phyloP scores from a whole-genome alignment of 2,329 filamentous ascomycete genomes.

The Chaetomium globosum region DNA sequence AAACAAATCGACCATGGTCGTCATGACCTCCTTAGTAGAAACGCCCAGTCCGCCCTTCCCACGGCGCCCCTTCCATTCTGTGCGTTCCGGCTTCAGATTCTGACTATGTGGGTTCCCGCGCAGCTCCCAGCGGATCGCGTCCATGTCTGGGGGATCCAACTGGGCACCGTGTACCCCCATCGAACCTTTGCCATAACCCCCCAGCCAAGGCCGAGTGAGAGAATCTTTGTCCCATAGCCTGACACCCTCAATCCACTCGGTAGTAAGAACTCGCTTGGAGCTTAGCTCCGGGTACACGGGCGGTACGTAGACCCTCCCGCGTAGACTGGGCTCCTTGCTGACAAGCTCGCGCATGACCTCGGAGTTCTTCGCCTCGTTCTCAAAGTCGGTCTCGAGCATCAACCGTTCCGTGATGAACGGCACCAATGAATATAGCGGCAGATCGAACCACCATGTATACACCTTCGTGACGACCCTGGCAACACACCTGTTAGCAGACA shows the following conservation, averaged over 20 bases:
- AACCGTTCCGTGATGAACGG: conserved; percentile 93
- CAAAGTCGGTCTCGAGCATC: conserved; percentile 89
- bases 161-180: conserved; percentile 72
- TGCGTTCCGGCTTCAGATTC: conserved; percentile 76
- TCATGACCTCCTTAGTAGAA: conserved; percentile 84
- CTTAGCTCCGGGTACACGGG: conserved; percentile 80
- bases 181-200: conserved; percentile 73
- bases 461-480: conserved; percentile 73
- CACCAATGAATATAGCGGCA: conserved; percentile 88
- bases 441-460: conserved; percentile 85
- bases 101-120: conserved; percentile 58
- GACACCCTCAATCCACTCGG: conserved; percentile 97
- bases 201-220: conserved; percentile 76
- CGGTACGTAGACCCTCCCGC: conserved; percentile 84
- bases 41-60: conserved; percentile 82
- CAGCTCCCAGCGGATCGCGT: conserved; percentile 49
- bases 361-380: conserved; percentile 86
- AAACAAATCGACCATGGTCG: conserved; percentile 94
- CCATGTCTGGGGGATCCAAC: conserved; percentile 56
- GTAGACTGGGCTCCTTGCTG: conserved; percentile 71
- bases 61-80: conserved; percentile 72
- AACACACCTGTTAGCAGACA: conserved; percentile 9
- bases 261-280: conserved; percentile 82
- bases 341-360: conserved; percentile 81
- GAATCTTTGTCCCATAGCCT: conserved; percentile 88